A percentile compares a stretch with the other conserved stretches of the same genome.
Evolutionary conservation across 129 eudicot genomes (phyloP).

Genomic region (Ambrosia artemisiifolia): DNA sequence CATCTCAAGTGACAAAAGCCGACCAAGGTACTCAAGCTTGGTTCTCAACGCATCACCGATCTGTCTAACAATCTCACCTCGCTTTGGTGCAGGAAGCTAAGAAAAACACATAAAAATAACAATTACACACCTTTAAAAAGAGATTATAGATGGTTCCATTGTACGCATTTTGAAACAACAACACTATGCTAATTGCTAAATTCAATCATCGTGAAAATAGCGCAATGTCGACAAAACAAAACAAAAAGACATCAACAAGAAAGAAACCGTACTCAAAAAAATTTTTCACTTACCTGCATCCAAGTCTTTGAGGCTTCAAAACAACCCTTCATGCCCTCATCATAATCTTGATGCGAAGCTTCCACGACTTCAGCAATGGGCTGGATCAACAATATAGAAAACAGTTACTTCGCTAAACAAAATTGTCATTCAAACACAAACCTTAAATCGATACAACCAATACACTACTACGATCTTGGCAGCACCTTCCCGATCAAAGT

Average conservation of each 20-base stretch:
- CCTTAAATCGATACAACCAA: background rate
- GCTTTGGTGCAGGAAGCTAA: slow-evolving; percentile 91
- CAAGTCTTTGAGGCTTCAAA: slow-evolving; percentile 70
- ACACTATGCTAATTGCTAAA: background rate
- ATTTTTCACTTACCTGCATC: slow-evolving; percentile 68
- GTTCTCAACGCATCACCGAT: slow-evolving; percentile 93
- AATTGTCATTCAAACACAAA: background rate
- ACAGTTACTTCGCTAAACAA: background rate
- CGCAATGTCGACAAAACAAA: no score
- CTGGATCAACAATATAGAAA: slow-evolving; percentile 40
- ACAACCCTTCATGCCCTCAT: slow-evolving; percentile 80
- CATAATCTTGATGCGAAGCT: slow-evolving; percentile 73
- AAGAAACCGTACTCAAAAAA: background rate
- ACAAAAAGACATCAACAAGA: background rate
- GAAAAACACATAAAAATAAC: background rate
- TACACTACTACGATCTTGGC: background rate
- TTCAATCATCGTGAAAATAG: background rate
- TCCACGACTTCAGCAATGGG: slow-evolving; percentile 78
- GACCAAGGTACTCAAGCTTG: slow-evolving; percentile 81
- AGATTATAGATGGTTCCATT: background rate
- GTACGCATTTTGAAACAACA: background rate
- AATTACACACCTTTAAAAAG: slow-evolving; percentile 8
- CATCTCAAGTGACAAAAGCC: slow-evolving; percentile 93
- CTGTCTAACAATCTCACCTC: slow-evolving; percentile 97
- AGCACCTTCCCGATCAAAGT: background rate